Evolutionary conservation across 2,329 filamentous ascomycete species (phyloP).

Genomic region (Lecanicillium sp.): DNA sequence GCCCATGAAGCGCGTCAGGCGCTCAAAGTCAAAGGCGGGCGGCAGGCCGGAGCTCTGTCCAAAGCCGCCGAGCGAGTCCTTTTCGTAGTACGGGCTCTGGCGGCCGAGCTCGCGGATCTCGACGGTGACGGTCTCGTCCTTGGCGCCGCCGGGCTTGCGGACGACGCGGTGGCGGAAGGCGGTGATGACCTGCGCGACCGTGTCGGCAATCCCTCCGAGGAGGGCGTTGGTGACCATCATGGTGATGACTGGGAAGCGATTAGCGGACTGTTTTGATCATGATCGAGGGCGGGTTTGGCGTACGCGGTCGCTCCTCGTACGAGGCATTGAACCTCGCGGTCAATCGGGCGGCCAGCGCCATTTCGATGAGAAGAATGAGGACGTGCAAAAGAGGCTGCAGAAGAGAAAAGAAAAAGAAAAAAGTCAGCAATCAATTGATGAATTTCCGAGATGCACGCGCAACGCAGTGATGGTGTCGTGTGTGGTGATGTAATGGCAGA

Average conservation of each 20-base stretch:
- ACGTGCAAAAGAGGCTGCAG: conserved; percentile 78
- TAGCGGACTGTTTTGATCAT: conserved; percentile 9
- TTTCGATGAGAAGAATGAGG: conserved; percentile 79
- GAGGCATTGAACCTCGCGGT: conserved; percentile 86
- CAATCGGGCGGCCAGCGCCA: conserved; percentile 77
- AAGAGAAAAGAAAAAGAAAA: conserved; percentile 15
- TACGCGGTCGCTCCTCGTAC: conserved; percentile 84
- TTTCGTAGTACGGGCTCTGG: conserved; percentile 62
- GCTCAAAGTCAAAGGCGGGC: conserved; percentile 91
- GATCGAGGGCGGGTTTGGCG: conserved; percentile 21
- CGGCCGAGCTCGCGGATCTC: conserved; percentile 84
- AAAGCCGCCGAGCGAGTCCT: conserved; percentile 58
- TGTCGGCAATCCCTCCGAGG: conserved; percentile 91
- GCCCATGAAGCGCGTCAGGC: conserved; percentile 89
- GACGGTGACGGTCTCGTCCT: conserved; percentile 70
- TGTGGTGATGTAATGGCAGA: not conserved
- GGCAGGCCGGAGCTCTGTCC: conserved; percentile 40
- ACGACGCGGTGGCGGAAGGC: conserved; percentile 64
- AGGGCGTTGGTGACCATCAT: conserved; percentile 99
- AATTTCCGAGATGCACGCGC: conserved; percentile 16
- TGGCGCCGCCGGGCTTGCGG: conserved; percentile 55
- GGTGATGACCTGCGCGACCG: conserved; percentile 88
- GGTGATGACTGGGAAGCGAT: conserved; percentile 64
- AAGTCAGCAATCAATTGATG: conserved; percentile 19
- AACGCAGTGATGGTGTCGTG: conserved; percentile 11